Conservation (phyloP, 352 stramenopile genomes). For the Globisporangium viniferum region DNA sequence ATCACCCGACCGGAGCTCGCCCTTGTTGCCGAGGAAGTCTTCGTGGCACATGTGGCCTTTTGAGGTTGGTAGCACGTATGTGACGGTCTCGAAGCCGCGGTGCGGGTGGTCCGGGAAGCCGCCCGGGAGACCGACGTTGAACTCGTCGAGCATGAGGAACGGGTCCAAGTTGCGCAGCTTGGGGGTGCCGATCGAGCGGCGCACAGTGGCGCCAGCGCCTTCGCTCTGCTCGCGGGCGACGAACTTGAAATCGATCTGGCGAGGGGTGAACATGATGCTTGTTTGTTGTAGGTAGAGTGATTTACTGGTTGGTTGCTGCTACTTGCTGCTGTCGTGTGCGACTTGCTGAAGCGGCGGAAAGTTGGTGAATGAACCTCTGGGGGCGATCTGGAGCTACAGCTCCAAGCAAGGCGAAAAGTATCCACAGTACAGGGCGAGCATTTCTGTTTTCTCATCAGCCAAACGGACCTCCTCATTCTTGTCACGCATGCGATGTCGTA, state of each 20-base stretch:
- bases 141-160: constrained; percentile 63
- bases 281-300: too few species aligned
- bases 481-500: too few species aligned
- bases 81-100: constrained; percentile 91
- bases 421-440: too few species aligned
- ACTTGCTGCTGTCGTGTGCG: too few species aligned
- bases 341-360: too few species aligned
- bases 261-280: constrained; percentile 18
- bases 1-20: too few species aligned
- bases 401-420: too few species aligned
- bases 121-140: constrained; percentile 50
- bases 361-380: too few species aligned
- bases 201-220: constrained; percentile 48
- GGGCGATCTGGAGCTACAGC: too few species aligned
- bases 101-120: constrained; percentile 91
- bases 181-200: constrained; percentile 46
- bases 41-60: constrained; percentile 84
- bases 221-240: constrained; percentile 49
- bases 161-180: constrained; percentile 48
- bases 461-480: too few species aligned
- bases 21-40: constrained; percentile 73
- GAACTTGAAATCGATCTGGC: constrained; percentile 52
- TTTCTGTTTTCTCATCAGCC: too few species aligned
- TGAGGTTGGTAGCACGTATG: constrained; percentile 75
- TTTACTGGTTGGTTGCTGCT: too few species aligned